phyloP scores from a whole-genome alignment of 2,329 filamentous ascomycete species.

The Verticillium zaregamsianum region DNA sequence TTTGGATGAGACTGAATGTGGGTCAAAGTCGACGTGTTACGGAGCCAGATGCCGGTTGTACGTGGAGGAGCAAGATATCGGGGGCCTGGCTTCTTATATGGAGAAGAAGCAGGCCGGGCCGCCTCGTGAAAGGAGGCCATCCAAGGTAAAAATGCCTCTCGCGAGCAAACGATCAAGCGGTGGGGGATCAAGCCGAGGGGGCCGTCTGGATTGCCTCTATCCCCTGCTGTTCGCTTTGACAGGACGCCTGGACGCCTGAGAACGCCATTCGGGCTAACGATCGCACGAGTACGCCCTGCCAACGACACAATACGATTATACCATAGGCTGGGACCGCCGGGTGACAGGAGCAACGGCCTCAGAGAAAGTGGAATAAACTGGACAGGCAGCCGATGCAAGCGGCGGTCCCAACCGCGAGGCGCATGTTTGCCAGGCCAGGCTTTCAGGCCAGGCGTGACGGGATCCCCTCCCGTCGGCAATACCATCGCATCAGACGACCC shows the following conservation, averaged over 20 bases:
- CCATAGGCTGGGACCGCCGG: background rate
- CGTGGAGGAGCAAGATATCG: background rate
- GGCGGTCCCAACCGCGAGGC: no score
- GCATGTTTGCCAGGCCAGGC: no score
- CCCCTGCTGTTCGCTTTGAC: background rate
- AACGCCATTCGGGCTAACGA: conserved; percentile 7
- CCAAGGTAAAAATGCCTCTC: background rate
- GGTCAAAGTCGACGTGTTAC: background rate
- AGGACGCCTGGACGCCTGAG: background rate
- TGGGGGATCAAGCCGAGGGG: background rate
- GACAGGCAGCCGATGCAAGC: background rate
- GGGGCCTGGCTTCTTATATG: background rate
- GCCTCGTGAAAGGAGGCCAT: background rate
- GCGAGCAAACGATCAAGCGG: background rate
- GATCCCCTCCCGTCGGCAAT: background rate
- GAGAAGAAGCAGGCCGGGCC: background rate
- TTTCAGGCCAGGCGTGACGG: background rate
- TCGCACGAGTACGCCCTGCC: conserved; percentile 3
- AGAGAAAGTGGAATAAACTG: background rate
- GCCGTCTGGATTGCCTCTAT: background rate
- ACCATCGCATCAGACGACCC: background rate
- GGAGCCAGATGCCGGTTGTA: background rate
- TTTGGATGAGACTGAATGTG: background rate
- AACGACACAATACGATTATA: background rate
- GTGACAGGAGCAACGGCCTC: background rate